A percentile compares a stretch with the other conserved stretches of the same genome.
Conservation (phyloP, 2,329 filamentous ascomycete species). For the Penicillium sp. region DNA sequence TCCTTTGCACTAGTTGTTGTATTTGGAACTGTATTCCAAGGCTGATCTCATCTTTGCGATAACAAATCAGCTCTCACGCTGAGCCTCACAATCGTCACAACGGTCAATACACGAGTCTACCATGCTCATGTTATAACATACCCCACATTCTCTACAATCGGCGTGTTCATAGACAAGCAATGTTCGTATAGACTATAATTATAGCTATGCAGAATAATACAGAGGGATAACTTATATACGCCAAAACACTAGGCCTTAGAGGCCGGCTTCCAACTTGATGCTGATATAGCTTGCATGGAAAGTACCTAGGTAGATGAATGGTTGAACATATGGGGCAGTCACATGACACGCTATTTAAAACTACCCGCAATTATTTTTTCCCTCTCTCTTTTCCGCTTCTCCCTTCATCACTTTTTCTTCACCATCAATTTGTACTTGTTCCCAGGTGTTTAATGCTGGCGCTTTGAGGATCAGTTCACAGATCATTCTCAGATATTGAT, state of each 20-base stretch:
- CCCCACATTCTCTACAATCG: neutral
- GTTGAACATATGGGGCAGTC: neutral
- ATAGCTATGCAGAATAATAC: neutral
- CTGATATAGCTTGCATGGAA: neutral
- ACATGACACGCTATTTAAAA: conserved; percentile 4
- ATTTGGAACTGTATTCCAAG: neutral
- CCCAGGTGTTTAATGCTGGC: neutral
- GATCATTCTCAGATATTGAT: neutral
- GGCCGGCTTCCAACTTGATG: neutral
- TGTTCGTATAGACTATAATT: neutral
- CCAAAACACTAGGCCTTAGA: neutral
- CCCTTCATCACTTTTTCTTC: neutral
- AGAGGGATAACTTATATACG: neutral
- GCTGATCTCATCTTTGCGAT: neutral
- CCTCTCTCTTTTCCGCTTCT: neutral
- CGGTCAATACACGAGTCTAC: neutral
- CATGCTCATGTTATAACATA: neutral
- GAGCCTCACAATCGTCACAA: neutral
- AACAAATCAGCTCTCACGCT: neutral
- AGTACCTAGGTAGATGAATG: neutral
- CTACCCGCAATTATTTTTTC: neutral
- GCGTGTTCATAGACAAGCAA: neutral
- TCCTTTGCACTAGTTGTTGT: neutral
- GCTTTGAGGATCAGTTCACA: neutral
- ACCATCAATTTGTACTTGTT: neutral